Evolutionary conservation across 768 basidiomycete genomes (phyloP).

Genomic region (Suillus cothurnatus): DNA sequence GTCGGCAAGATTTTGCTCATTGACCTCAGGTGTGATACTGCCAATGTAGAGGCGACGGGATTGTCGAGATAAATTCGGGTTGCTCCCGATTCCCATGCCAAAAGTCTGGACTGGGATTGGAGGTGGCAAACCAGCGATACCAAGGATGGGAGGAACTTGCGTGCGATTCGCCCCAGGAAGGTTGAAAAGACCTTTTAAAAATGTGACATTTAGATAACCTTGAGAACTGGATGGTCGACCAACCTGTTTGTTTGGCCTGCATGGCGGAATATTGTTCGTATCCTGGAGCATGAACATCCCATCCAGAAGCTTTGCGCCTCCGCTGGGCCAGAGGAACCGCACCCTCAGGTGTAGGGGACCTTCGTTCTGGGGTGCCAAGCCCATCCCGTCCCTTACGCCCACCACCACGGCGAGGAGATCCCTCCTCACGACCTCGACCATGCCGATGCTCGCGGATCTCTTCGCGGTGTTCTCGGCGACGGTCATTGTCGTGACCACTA

Average conservation of each 20-base stretch:
- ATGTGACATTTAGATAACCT: conserved; percentile 13
- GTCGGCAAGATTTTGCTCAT: conserved; percentile 86
- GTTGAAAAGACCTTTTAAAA: conserved; percentile 81
- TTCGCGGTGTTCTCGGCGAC: conserved; percentile 50
- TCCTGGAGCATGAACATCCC: conserved; percentile 95
- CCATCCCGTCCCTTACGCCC: conserved; percentile 50
- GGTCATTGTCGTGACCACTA: conserved; percentile 49
- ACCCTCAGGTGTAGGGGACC: conserved; percentile 91
- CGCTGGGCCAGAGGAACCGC: conserved; percentile 81
- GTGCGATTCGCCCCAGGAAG: conserved; percentile 93
- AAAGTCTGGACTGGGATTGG: conserved; percentile 84
- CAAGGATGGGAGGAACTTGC: conserved; percentile 80
- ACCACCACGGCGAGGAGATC: conserved; percentile 44
- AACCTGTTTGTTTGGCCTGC: conserved; percentile 99
- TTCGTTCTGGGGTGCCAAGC: conserved; percentile 70
- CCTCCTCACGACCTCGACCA: conserved; percentile 38
- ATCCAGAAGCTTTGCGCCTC: conserved; percentile 87
- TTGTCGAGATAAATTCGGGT: conserved; percentile 90
- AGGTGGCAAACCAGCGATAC: conserved; percentile 79
- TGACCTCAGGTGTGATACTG: conserved; percentile 93
- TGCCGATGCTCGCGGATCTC: conserved; percentile 37
- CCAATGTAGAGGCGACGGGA: conserved; percentile 96
- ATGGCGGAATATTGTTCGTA: conserved; percentile 94
- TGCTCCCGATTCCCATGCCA: conserved; percentile 83
- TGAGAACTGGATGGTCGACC: conserved; percentile 15